Conservation (phyloP, 148 eudicot species). For the Cornus florida region DNA sequence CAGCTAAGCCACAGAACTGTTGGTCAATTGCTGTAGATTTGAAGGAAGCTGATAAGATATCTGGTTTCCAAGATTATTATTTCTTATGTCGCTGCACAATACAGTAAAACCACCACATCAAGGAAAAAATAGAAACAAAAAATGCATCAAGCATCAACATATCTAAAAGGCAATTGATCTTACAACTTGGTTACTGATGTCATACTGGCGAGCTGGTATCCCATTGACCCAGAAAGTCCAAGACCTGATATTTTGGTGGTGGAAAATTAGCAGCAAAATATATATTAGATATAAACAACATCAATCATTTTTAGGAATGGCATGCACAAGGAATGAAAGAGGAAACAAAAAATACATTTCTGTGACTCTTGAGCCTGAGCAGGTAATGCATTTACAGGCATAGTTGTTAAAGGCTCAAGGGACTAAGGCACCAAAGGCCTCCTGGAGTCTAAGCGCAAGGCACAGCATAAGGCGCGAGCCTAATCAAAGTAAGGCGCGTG, state of each 20-base stretch:
- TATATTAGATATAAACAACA: constrained; percentile 22
- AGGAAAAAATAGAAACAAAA: constrained; percentile 3
- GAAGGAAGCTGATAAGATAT: constrained; percentile 81
- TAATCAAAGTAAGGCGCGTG: too few species aligned
- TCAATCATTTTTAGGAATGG: not conserved
- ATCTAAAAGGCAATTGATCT: constrained; percentile 19
- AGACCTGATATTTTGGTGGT: constrained; percentile 69
- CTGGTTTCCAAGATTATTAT: constrained; percentile 73
- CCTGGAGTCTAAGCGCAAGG: too few species aligned
- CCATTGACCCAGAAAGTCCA: constrained; percentile 66
- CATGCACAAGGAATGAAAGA: not conserved
- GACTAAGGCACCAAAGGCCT: too few species aligned
- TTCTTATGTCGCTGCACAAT: constrained; percentile 84
- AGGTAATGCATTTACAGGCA: too few species aligned
- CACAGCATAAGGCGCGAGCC: too few species aligned
- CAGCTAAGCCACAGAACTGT: too few species aligned
- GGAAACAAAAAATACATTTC: constrained; percentile 45
- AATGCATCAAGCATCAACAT: not conserved
- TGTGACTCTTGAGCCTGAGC: constrained; percentile 77
- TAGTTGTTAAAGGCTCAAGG: too few species aligned
- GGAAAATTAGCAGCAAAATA: constrained; percentile 15
- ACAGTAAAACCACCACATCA: constrained; percentile 7
- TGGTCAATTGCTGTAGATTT: too few species aligned
- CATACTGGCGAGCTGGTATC: constrained; percentile 63
- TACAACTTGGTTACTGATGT: constrained; percentile 72